A percentile compares a stretch with the other conserved stretches of the same genome.
Conservation (phyloP, 2,329 filamentous ascomycete species). For the Trichoderma cornu-damae region DNA sequence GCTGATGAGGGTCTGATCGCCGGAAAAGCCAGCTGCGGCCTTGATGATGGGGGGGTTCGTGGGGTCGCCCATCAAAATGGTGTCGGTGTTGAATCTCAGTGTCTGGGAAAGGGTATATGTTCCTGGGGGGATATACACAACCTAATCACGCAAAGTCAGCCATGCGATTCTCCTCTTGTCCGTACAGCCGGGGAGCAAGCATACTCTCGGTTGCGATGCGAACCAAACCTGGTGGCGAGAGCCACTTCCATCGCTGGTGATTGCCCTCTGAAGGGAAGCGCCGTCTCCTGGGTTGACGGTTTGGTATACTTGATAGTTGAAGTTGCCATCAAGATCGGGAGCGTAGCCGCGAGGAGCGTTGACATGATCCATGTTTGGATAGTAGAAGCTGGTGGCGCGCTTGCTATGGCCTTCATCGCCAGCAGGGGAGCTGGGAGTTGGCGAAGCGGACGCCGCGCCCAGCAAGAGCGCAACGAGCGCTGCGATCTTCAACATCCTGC, state of each 20-base stretch:
- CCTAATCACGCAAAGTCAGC: constrained; percentile 15
- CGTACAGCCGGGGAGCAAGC: background rate
- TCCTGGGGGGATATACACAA: constrained; percentile 41
- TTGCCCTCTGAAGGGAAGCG: constrained; percentile 35
- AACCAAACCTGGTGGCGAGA: constrained; percentile 37
- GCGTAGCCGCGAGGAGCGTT: constrained; percentile 35
- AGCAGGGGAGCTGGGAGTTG: constrained; percentile 13
- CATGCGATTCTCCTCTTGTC: background rate
- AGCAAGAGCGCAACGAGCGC: constrained; percentile 20
- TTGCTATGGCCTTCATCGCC: constrained; percentile 18
- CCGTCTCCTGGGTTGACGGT: constrained; percentile 36
- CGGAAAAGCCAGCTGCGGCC: constrained; percentile 34
- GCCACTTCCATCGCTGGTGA: constrained; percentile 34
- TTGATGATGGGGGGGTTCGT: constrained; percentile 40
- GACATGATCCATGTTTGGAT: constrained; percentile 40
- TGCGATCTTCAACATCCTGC: constrained; percentile 22
- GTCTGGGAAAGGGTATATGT: constrained; percentile 38
- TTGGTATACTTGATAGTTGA: constrained; percentile 36
- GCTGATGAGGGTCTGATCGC: constrained; percentile 30
- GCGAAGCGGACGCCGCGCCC: constrained; percentile 21
- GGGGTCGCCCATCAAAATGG: constrained; percentile 43
- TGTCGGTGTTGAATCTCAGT: constrained; percentile 41
- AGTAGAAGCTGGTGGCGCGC: constrained; percentile 35
- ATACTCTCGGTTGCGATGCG: constrained; percentile 39
- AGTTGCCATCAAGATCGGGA: constrained; percentile 37